Conservation (phyloP, 129 eudicot genomes). For the Pseudognaphalium luteoalbum region DNA sequence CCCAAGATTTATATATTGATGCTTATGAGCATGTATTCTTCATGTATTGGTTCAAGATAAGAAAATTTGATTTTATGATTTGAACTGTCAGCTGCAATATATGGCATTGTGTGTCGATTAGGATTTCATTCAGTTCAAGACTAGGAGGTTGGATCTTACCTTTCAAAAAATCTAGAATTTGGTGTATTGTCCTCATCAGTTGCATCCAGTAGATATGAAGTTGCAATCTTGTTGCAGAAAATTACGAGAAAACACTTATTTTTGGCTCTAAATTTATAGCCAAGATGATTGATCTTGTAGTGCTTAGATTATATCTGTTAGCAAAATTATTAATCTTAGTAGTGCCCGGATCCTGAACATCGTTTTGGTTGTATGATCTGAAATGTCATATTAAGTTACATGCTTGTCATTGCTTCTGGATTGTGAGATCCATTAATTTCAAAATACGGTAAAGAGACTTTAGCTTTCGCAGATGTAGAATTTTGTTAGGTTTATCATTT, state of each 20-base stretch:
- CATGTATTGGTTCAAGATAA: neutral
- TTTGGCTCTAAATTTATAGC: neutral
- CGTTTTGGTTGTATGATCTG: too few relatives aligned
- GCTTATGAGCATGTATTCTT: neutral
- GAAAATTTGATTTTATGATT: neutral
- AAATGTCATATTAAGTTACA: too few relatives aligned
- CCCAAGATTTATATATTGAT: neutral
- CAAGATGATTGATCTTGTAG: too few relatives aligned
- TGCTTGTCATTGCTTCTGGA: too few relatives aligned
- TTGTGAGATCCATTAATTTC: too few relatives aligned
- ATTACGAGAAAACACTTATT: neutral
- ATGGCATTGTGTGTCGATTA: neutral
- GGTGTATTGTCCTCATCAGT: neutral
- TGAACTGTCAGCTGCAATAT: neutral
- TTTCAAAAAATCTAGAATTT: neutral
- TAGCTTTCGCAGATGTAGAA: too few relatives aligned
- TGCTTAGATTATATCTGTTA: too few relatives aligned
- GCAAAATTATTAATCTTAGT: too few relatives aligned
- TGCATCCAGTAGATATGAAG: neutral
- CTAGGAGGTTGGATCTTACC: neutral
- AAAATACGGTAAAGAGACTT: too few relatives aligned
- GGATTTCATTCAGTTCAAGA: neutral
- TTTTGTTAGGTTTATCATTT: too few relatives aligned
- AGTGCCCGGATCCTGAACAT: too few relatives aligned
- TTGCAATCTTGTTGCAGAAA: neutral